phyloP scores from a whole-genome alignment of 2,329 filamentous ascomycete genomes.

The Colletotrichum brevisporum region DNA sequence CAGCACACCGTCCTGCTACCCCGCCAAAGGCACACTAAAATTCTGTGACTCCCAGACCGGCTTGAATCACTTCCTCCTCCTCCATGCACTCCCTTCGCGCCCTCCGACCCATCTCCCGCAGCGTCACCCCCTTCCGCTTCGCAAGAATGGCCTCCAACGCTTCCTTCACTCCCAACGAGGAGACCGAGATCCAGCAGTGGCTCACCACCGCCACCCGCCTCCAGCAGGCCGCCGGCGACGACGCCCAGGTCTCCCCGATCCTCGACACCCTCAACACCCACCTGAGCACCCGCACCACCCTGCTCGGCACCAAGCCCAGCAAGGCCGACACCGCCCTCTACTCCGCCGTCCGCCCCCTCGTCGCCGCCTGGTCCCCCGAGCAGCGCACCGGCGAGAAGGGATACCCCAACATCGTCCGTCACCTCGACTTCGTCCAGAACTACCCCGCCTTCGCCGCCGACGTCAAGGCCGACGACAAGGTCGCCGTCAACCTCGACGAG shows the following conservation, averaged over 20 bases:
- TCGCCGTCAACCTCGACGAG: conserved; percentile 83
- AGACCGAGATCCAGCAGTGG: conserved; percentile 92
- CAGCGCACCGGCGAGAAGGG: conserved; percentile 91
- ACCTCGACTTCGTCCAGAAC: conserved; percentile 96
- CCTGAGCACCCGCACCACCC: conserved; percentile 88
- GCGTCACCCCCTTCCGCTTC: conserved; percentile 51
- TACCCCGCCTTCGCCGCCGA: conserved; percentile 80
- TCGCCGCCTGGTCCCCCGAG: conserved; percentile 85
- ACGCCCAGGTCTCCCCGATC: conserved; percentile 75
- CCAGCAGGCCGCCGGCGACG: conserved; percentile 66
- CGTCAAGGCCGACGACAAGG: conserved; percentile 80
- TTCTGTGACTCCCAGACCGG: conserved; percentile 22
- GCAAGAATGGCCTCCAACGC: conserved; percentile 77
- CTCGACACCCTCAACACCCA: conserved; percentile 87
- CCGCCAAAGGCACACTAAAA: conserved; percentile 34
- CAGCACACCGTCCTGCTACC: conserved; percentile 29
- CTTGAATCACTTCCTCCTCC: neutral
- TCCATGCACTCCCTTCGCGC: conserved; percentile 62
- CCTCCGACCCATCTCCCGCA: conserved; percentile 53
- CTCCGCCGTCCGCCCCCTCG: conserved; percentile 80
- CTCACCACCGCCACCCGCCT: conserved; percentile 82
- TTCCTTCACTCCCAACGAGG: conserved; percentile 83
- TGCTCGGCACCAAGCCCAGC: conserved; percentile 91
- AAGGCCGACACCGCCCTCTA: conserved; percentile 89
- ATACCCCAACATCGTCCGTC: conserved; percentile 90